These are phyloP conservation scores for Eurotiales sp. DNA, from an alignment of 2,329 filamentous ascomycete species.

Conservation along the genomic window DNA sequence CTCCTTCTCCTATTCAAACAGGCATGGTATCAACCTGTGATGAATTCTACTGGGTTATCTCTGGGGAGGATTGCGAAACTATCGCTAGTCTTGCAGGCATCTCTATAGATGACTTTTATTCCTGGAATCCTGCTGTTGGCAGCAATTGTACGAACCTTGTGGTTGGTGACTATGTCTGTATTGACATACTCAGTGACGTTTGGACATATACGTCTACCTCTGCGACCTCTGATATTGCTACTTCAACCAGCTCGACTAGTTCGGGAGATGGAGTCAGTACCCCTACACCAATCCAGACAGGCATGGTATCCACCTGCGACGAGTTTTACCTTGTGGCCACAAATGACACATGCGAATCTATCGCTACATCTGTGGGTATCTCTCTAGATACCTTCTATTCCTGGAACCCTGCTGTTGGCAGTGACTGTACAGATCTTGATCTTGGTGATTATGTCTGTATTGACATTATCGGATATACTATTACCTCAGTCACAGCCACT, in stretches of 20 bases:
- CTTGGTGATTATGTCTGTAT: slow-evolving; percentile 20
- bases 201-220: neutral
- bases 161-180: neutral
- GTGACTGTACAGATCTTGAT: slow-evolving; percentile 15
- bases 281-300: slow-evolving; percentile 1
- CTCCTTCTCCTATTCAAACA: neutral
- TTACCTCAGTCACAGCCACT: slow-evolving; percentile 4
- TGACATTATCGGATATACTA: slow-evolving; percentile 10
- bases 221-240: neutral
- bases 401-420: slow-evolving; percentile 20
- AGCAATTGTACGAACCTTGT: neutral
- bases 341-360: slow-evolving; percentile 15
- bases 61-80: neutral
- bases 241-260: neutral
- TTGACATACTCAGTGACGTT: neutral
- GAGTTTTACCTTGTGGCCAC: slow-evolving; percentile 16
- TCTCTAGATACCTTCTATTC: slow-evolving; percentile 13
- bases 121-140: neutral
- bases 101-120: neutral
- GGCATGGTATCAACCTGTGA: neutral
- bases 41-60: neutral
- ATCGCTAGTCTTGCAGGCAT: neutral
- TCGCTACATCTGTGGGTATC: slow-evolving; percentile 1
- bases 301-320: slow-evolving; percentile 17
- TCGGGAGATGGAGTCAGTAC: neutral